Evolutionary conservation across 1,139 yeast species (phyloP).

Genomic region (Geotrichum klebahnii): DNA sequence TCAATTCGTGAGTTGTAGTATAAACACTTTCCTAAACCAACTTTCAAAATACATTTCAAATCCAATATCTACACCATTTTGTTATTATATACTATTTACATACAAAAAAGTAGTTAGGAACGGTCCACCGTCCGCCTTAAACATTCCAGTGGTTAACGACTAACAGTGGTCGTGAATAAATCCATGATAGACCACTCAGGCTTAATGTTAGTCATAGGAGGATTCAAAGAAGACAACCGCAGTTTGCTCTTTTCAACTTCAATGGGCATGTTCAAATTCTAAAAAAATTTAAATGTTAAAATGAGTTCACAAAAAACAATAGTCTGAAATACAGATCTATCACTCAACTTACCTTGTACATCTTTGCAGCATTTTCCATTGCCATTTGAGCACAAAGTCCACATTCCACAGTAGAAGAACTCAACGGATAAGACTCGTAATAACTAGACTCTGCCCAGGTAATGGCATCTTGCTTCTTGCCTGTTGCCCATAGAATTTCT

Average conservation of each 20-base stretch:
- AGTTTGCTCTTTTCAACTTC: conserved; percentile 35
- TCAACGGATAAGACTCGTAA: conserved; percentile 35
- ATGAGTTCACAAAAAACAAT: neutral
- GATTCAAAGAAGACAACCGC: conserved; percentile 23
- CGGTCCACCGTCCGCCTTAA: too few species aligned
- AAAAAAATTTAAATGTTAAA: neutral
- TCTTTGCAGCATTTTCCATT: conserved; percentile 39
- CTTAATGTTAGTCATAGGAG: conserved; percentile 20
- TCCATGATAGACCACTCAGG: conserved; percentile 17
- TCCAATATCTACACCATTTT: too few species aligned
- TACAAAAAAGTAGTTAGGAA: too few species aligned
- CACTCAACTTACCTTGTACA: conserved; percentile 37
- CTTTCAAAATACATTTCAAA: too few species aligned
- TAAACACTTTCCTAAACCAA: too few species aligned
- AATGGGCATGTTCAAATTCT: conserved; percentile 35
- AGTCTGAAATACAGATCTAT: neutral
- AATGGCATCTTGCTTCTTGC: conserved; percentile 50
- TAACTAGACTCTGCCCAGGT: conserved; percentile 60
- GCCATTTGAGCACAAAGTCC: conserved; percentile 44
- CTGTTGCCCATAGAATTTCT: conserved; percentile 62
- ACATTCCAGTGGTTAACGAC: neutral
- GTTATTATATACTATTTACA: too few species aligned
- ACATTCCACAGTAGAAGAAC: conserved; percentile 40
- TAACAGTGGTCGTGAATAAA: conserved; percentile 1
- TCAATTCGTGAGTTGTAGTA: too few species aligned